Percentiles rank a stretch among this genome's conserved stretches.
Evolutionary conservation across 2,329 filamentous ascomycete species (phyloP).

Genomic region (Fusarium graminum): DNA sequence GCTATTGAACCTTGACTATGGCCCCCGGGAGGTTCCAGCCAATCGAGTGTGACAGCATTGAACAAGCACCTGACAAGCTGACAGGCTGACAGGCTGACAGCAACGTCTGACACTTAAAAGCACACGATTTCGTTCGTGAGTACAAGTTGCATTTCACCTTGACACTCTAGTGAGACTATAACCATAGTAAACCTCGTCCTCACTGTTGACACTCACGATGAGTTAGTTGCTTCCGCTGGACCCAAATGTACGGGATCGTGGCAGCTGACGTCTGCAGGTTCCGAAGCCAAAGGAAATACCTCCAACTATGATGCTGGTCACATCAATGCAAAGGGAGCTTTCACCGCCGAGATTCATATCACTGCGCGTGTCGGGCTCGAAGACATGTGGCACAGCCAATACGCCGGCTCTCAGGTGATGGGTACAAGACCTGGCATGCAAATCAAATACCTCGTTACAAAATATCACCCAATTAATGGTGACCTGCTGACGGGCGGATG

Average conservation of each 20-base stretch:
- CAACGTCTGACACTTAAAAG: no score
- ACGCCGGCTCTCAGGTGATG: constrained; percentile 34
- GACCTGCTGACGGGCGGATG: constrained; percentile 35
- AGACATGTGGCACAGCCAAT: constrained; percentile 40
- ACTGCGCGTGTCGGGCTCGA: constrained; percentile 21
- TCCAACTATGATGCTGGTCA: constrained; percentile 23
- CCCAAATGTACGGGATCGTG: background rate
- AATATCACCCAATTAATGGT: constrained; percentile 36
- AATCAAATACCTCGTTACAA: constrained; percentile 36
- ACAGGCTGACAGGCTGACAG: no score
- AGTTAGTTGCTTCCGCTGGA: background rate
- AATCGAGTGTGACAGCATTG: no score
- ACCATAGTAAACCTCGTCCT: background rate
- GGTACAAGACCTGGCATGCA: constrained; percentile 39
- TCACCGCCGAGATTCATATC: constrained; percentile 39
- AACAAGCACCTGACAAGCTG: no score
- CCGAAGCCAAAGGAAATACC: background rate
- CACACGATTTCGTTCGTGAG: background rate
- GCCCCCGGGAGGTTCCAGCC: no score
- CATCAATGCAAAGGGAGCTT: constrained; percentile 31
- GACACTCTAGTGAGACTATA: background rate
- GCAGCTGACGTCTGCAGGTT: background rate
- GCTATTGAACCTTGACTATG: no score
- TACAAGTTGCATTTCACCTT: background rate
- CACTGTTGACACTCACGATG: constrained; percentile 1